Base-by-base conservation (phyloP, 139 green algal species). In the Mesostigma viride region DNA sequence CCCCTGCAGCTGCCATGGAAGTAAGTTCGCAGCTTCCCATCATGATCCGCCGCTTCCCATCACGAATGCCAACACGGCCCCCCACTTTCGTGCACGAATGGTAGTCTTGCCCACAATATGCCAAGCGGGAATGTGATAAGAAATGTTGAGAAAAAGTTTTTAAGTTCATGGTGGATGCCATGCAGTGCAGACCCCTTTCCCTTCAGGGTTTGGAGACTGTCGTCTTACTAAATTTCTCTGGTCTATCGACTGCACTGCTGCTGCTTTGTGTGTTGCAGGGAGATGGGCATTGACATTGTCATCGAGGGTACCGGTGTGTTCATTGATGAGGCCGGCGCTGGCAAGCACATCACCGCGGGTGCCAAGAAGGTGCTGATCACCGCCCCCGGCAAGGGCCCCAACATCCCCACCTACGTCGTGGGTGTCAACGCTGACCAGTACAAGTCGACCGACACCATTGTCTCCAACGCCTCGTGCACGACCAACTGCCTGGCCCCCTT, bases 401-500 rank as follows among this genome's bases (percentile, higher is more conserved):
- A 67, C 65, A 82, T 85, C 59, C 79, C 79, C 22, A 85, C 79
- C 27, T 85, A 84, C 66, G 79, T 85, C 8, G 46, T 85, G 28
- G 78, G 78, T 48, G 79, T 85, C 58, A 85, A 85, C 68, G 79
- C 67, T 20, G 73, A 74, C 30, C 22, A 84, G 24, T 82, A 78
- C 69, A 71, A 76, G 27, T 11, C 35, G 35, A 31, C 24, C 35
- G 78, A 76, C 34, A 58, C 57, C 62, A 80, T 85, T 44, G 76
- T 85, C 46, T 80, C 70, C 61, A 85, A 85, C 71, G 79, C 79
- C 35, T 85, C 79, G 17, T 85, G 79, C 79, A 85, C 79, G 20
- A 85, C 79, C 79, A 85, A 85, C 79, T 85, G 79, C 79, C 74
- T 85, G 28, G 79, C 79, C 36, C 79, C 79, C 46, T 85, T 85